These are phyloP conservation scores for Vitis amurensis DNA, from an alignment of 164 flowering plant genomes.

Conservation along the genomic window DNA sequence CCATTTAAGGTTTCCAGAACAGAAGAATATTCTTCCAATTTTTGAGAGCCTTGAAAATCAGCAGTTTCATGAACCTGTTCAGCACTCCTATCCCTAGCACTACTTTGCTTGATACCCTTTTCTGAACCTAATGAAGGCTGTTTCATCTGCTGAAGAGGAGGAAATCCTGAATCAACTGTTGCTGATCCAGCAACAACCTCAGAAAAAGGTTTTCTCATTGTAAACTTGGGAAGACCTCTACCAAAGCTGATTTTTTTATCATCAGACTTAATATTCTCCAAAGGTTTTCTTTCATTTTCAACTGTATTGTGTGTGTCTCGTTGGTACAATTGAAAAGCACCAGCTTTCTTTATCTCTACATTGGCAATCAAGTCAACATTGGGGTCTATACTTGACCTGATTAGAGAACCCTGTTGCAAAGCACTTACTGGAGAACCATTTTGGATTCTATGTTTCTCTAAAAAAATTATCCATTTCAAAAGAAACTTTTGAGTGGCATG, in stretches of 20 bases:
- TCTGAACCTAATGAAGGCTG: conserved; percentile 32
- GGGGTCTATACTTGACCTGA: conserved; percentile 19
- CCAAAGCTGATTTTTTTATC: conserved; percentile 56
- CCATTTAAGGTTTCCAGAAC: conserved; percentile 26
- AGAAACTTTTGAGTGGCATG: conserved; percentile 64
- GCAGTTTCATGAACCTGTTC: conserved; percentile 24
- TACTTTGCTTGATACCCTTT: conserved; percentile 43
- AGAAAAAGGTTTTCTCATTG: conserved; percentile 79
- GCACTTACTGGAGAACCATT: conserved; percentile 22
- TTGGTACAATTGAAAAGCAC: conserved; percentile 17
- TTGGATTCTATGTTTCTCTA: conserved; percentile 35
- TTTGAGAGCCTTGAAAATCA: conserved; percentile 33
- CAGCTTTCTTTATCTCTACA: conserved; percentile 26
- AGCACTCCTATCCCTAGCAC: conserved; percentile 25
- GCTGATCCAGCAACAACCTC: conserved; percentile 90
- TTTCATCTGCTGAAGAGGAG: conserved; percentile 75
- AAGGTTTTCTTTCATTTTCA: conserved; percentile 24
- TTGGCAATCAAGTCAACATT: conserved; percentile 26
- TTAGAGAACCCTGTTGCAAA: conserved; percentile 27
- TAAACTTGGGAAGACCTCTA: conserved; percentile 59
- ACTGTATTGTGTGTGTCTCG: conserved; percentile 24
- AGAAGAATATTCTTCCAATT: conserved; percentile 28
- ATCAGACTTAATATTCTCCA: conserved; percentile 24
- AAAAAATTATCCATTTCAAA: conserved; percentile 55
- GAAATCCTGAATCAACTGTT: conserved; percentile 64